Percentiles rank a stretch among this genome's conserved stretches.
Conservation (phyloP, 108 stramenopile genomes). For the Pelagomonas calceolata region DNA sequence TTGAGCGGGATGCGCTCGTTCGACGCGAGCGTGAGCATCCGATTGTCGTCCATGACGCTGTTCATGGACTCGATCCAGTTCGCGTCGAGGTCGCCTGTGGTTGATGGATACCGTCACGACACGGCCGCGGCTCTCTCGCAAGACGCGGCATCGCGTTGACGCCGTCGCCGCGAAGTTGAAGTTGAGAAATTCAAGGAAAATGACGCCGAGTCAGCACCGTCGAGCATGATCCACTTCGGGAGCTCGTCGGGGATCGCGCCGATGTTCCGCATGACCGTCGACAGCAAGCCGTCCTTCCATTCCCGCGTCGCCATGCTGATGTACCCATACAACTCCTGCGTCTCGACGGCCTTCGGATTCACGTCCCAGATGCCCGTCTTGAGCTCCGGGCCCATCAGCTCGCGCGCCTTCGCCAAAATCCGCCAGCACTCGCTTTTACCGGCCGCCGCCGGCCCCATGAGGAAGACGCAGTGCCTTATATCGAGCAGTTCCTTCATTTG, state of each 20-base stretch:
- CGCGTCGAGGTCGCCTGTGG: constrained; percentile 67
- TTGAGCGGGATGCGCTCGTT: constrained; percentile 69
- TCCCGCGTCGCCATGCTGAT: constrained; percentile 64
- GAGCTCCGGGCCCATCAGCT: constrained; percentile 29
- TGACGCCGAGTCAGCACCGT: no score
- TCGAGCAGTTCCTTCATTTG: constrained; percentile 50
- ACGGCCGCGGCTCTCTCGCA: no score
- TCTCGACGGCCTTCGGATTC: constrained; percentile 67
- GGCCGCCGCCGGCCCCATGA: constrained; percentile 57
- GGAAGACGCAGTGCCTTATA: constrained; percentile 54
- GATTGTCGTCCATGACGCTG: constrained; percentile 74
- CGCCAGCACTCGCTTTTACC: constrained; percentile 67
- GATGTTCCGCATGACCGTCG: constrained; percentile 61
- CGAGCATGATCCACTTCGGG: constrained; percentile 72
- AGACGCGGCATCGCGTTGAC: no score
- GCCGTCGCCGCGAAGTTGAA: no score
- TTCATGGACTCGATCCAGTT: constrained; percentile 80
- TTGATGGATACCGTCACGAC: no score
- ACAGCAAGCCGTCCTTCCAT: constrained; percentile 67
- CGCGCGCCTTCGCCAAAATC: constrained; percentile 52
- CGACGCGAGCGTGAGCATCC: constrained; percentile 70
- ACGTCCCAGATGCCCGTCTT: constrained; percentile 45
- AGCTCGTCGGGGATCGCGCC: constrained; percentile 54
- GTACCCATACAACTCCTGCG: constrained; percentile 63
- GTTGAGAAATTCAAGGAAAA: no score